Base-by-base conservation (phyloP, 441 rosid species). In the Jatropha multifida region DNA sequence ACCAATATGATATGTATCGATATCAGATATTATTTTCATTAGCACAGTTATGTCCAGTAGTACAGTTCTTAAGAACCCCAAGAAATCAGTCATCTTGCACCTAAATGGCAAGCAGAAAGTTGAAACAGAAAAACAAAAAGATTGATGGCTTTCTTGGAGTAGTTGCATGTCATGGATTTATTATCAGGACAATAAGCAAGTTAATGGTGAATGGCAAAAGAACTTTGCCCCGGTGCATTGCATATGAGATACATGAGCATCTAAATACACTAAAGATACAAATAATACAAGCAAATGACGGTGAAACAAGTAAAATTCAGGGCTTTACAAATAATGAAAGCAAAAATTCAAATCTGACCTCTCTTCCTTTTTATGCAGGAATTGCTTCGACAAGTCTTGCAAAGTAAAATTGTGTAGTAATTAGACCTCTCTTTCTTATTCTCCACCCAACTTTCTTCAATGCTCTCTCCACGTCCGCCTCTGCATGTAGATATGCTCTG, bases 361-460 rank as follows among this genome's bases (percentile, higher is more conserved):
- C 77, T 44, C 64, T 66, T 77, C 14, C 44, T 10, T 74, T 77
- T 72, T 63, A 89, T 15, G 85, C 89, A 63, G 95, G 95, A 82
- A 88, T 88, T 75, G 96, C 99, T 85, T 94, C 99, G 2, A 94
- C 84, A 3, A 92, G 89, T 74, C 85, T 88, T 3, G 99, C 81
- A 63, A 94, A 91, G 90, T 94, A 94, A 82, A 94, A 92, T 74
- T 95, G 98, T 0, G 97, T 82, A 41, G 93, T 89, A n/a, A 68
- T 85, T 8, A 91, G 86, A 68, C 98, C 99, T 78, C 94, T 88
- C 83, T 89, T 89, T 38, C 78, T 89, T 51, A 94, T 92, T 79
- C 79, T 95, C 98, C 99, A 93, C 23, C 99, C 99, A 51, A 84
- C 93, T 85, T 91, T 95, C 72, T 75, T 73, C 80, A 93, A 65